Evolutionary conservation across 208 protist genomes (phyloP).

Genomic region (Leishmania mexicana): DNA sequence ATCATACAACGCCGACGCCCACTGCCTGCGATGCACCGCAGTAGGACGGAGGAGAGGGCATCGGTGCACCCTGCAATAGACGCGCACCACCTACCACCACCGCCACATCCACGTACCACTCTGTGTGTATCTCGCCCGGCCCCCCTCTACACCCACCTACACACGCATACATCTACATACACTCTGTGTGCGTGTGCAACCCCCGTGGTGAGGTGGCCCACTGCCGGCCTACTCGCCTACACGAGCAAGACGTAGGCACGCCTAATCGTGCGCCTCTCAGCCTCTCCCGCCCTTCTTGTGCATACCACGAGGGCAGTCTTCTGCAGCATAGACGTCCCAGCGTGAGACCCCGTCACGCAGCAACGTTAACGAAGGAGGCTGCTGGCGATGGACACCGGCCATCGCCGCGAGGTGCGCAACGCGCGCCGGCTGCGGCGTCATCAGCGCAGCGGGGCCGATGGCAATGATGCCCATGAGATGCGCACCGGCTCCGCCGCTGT

Average conservation of each 20-base stretch:
- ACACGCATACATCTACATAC: no score
- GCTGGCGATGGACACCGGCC: slow-evolving; percentile 29
- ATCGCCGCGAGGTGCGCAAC: slow-evolving; percentile 35
- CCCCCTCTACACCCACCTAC: neutral
- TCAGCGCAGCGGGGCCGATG: slow-evolving; percentile 7
- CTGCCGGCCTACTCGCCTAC: neutral
- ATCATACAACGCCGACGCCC: neutral
- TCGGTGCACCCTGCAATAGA: neutral
- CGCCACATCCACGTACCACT: neutral
- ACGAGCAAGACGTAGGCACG: neutral
- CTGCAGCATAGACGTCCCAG: neutral
- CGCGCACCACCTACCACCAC: neutral
- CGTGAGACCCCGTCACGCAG: neutral
- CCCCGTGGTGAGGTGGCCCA: neutral
- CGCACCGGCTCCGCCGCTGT: neutral
- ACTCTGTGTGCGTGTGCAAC: neutral
- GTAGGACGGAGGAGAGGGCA: neutral
- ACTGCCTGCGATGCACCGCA: neutral
- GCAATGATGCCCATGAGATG: neutral
- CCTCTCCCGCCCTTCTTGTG: neutral
- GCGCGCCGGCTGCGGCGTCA: slow-evolving; percentile 38
- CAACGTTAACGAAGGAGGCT: neutral
- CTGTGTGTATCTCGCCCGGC: neutral
- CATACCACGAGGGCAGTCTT: neutral
- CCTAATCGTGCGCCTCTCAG: neutral